Percentiles rank a stretch among this genome's conserved stretches.
These are phyloP conservation scores for Dothistroma pini DNA, from an alignment of 2,329 filamentous ascomycete species.

Conservation along the genomic window DNA sequence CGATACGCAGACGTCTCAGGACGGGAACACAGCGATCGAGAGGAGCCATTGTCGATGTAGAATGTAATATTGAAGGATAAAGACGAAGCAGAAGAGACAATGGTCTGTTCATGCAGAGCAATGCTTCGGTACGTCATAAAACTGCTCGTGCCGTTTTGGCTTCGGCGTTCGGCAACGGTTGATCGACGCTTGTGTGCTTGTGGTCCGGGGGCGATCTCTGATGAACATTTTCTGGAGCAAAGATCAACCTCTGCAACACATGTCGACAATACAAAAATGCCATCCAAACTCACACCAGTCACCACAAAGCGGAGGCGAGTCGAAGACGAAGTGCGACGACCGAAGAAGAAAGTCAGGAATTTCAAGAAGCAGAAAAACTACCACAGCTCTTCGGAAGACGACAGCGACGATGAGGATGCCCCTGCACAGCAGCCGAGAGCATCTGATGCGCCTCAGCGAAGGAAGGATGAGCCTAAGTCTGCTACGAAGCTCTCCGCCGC, in stretches of 20 bases:
- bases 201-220: not conserved
- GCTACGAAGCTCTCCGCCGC: constrained; percentile 14
- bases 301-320: constrained; percentile 47
- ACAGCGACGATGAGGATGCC: constrained; percentile 34
- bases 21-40: constrained; percentile 27
- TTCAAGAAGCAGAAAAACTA: constrained; percentile 62
- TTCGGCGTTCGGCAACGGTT: not conserved
- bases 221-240: not conserved
- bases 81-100: constrained; percentile 4
- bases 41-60: constrained; percentile 22
- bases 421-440: constrained; percentile 16
- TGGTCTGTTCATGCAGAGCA: constrained; percentile 1
- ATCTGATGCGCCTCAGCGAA: constrained; percentile 26
- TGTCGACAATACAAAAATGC: not conserved
- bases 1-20: constrained; percentile 31
- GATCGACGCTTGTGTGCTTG: not conserved
- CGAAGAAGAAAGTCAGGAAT: constrained; percentile 53
- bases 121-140: not conserved
- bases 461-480: not conserved
- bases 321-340: constrained; percentile 56
- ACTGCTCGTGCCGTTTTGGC: not conserved
- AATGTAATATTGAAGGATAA: not conserved
- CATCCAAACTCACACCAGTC: constrained; percentile 19
- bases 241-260: not conserved
- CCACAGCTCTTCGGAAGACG: constrained; percentile 61